Conservation (phyloP, 2,329 filamentous ascomycete species). For the Botryosphaeria dothidea region DNA sequence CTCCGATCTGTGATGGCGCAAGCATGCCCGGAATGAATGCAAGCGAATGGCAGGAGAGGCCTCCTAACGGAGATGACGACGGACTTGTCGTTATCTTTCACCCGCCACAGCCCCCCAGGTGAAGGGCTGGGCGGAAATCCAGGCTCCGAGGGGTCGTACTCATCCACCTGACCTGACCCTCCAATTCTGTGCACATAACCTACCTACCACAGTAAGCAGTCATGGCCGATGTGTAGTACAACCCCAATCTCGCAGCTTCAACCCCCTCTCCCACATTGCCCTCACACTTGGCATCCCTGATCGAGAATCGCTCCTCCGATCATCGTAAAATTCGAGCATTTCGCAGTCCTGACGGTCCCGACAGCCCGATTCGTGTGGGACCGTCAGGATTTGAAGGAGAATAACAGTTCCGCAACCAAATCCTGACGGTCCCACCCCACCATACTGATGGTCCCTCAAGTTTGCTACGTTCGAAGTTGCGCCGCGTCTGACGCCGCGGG, state of each 20-base stretch:
- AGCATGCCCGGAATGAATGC: too few relatives aligned
- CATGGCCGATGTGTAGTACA: neutral
- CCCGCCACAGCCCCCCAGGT: neutral
- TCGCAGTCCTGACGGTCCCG: neutral
- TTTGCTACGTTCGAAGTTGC: neutral
- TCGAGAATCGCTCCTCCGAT: neutral
- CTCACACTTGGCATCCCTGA: neutral
- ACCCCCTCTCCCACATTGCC: neutral
- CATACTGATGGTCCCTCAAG: neutral
- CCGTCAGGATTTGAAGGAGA: neutral
- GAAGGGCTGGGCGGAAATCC: neutral
- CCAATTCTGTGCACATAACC: neutral
- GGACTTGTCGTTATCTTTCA: neutral
- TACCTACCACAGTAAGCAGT: neutral
- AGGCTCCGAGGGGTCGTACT: neutral
- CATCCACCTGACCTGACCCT: neutral
- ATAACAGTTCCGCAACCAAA: neutral
- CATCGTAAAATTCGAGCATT: neutral
- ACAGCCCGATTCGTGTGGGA: neutral
- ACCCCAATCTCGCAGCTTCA: neutral
- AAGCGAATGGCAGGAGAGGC: neutral
- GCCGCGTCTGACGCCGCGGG: neutral
- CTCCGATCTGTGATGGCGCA: too few relatives aligned
- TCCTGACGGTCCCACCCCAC: neutral
- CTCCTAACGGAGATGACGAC: neutral